Evolutionary conservation across 805 yeast species (phyloP), one percentile per base, ranked within the genome.

Genomic region (Martiniozyma abietophila): DNA sequence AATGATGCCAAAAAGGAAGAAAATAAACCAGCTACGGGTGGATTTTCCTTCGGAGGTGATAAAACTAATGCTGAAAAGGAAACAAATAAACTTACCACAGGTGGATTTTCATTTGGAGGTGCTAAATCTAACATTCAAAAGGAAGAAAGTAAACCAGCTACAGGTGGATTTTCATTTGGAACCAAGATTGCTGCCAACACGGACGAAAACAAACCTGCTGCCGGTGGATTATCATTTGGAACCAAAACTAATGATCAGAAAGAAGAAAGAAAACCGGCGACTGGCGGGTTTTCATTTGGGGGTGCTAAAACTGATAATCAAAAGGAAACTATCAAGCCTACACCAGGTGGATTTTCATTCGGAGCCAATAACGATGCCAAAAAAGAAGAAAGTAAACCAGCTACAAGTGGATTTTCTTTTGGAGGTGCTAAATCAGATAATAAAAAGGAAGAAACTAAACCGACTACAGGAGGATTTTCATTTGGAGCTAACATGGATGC

Each of bases 21-120:
- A 17, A 27, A 19, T 9, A 29, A 22, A 20, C 27, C 45, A 7
- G 39, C 34, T 17, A 15, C 39, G 17, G 29, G 35, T 23, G 38
- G 40, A 3, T 40, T 46, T 16, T 36, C 45, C 8, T 44, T 45
- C 36, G 52, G 48, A 4, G 9, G 29, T 29, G 33, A 31, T n/a
- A 27, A 34, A 18, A 40, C 46, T 8, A 34, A 34, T 15, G 29
- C 31, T 22, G 22, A 28, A 14, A 5, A 35, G 25, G 18, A 29
- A 36, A 32, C 26, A 3, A 14, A n/a, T 14, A 24, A 26, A n/a
- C 30, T 29, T 8, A 31, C 28, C 16, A 3, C 37, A 17, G 28
- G 40, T 48, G 24, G 41, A 1, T 18, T 46, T 6, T 35, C 44
- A 22, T 39, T 39, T 2, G 33, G 39, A 29, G 44, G 44, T 32